Evolutionary conservation across 805 yeast genomes (phyloP), one percentile per base, ranked within the genome.

Genomic region (Kodamaea fukazawae): DNA sequence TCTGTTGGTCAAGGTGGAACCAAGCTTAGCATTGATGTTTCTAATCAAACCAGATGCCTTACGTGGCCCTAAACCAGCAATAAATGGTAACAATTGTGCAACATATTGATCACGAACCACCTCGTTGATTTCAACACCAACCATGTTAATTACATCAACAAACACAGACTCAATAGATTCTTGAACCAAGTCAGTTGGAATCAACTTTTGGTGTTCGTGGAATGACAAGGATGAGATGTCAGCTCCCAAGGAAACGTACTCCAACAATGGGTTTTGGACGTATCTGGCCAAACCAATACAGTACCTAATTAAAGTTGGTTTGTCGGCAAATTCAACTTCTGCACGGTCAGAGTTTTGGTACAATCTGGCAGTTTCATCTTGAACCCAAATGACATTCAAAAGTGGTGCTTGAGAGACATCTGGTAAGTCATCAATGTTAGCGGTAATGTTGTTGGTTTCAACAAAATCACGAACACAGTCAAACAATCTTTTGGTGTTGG

Each of bases 61-160:
- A 67, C 99, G 82, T 36, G 96, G 95, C 31, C 99, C 99, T 44
- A 93, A 72, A 16, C 99, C 99, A 7, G 95, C 79, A 36, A 93
- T 78, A 56, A 76, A 93, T 22, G 81, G 93, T 45, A 93, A 68
- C 38, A 79, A 62, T 25, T 78, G 76, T 2, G 96, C 86, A 44
- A 79, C 63, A 53, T 87, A 86, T 1, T 79, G 70, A 41, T 85
- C 86, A 43, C 88, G 71, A 4, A 88, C 82, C 6, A 96, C 96
- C 46, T 83, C 90, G 53, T 93, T 91, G 53, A 93, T 82, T 50
- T 91, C 96, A 18, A 91, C 86, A 55, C 99, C 99, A 38, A 86
- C 95, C 69, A 87, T 69, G 59, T 91, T 89, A 10, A 86, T 86
- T 44, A 84, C 80, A 63, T 93, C 99, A 34, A 93, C 97, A 56